Evolutionary conservation across 352 stramenopile genomes (phyloP).

Genomic region (Phytophthora kernoviae): DNA sequence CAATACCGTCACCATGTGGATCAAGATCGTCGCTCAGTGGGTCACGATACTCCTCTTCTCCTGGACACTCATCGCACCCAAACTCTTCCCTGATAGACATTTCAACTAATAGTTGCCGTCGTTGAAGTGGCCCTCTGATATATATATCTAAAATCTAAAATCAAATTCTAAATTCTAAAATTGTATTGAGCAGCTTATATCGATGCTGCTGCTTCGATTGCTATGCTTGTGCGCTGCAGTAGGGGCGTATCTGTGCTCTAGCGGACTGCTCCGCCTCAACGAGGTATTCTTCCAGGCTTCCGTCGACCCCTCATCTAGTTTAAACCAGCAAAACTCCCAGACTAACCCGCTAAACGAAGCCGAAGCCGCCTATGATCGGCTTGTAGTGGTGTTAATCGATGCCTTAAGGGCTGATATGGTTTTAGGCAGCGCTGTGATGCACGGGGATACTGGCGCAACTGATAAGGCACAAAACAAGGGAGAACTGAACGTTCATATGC

Average conservation of each 20-base stretch:
- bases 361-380: conserved; percentile 58
- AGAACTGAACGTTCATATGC: conserved; percentile 75
- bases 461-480: conserved; percentile 5
- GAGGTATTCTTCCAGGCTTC: conserved; percentile 50
- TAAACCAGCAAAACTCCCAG: conserved; percentile 5
- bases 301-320: neutral
- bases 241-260: conserved; percentile 55
- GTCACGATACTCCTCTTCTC: conserved; percentile 92
- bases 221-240: conserved; percentile 44
- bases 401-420: conserved; percentile 90
- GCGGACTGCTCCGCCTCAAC: conserved; percentile 61
- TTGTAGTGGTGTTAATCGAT: conserved; percentile 89
- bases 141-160: too few species aligned
- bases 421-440: conserved; percentile 65
- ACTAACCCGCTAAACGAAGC: conserved; percentile 5
- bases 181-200: too few species aligned
- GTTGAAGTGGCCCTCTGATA: too few species aligned
- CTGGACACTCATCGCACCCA: conserved; percentile 94
- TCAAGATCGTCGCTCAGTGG: conserved; percentile 95
- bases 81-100: conserved; percentile 94
- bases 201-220: conserved; percentile 27
- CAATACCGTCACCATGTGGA: conserved; percentile 94
- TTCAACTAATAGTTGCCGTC: conserved; percentile 53
- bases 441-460: neutral
- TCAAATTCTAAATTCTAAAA: too few species aligned